Conservation (phyloP, 768 basidiomycete species). For the Russula virescens region DNA sequence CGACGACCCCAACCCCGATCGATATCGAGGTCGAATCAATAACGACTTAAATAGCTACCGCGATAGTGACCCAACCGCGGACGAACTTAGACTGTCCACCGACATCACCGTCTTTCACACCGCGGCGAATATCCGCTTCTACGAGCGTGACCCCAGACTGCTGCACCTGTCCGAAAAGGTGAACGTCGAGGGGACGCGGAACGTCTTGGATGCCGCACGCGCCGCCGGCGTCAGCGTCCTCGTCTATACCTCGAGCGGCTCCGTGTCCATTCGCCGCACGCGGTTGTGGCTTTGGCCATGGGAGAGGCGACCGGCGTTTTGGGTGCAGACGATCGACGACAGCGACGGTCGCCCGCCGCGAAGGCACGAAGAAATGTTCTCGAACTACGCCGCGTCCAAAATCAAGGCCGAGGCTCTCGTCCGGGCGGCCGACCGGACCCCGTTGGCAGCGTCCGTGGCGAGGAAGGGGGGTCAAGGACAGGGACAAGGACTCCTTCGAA, state of each 20-base stretch:
- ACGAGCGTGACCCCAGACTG: slow-evolving; percentile 51
- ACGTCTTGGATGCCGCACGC: slow-evolving; percentile 56
- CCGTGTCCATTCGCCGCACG: slow-evolving; percentile 50
- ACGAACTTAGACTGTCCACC: slow-evolving; percentile 26
- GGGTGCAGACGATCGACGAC: slow-evolving; percentile 61
- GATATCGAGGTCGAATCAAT: too few species aligned
- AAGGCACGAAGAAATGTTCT: slow-evolving; percentile 60
- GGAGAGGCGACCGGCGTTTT: slow-evolving; percentile 51
- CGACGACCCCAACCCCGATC: too few species aligned
- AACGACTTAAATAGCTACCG: neutral
- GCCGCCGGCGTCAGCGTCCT: slow-evolving; percentile 50
- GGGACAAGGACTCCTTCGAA: slow-evolving; percentile 38
- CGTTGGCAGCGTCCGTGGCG: slow-evolving; percentile 22
- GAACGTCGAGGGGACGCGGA: slow-evolving; percentile 62
- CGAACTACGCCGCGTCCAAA: slow-evolving; percentile 73
- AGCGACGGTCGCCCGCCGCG: slow-evolving; percentile 48
- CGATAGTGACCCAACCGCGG: slow-evolving; percentile 16
- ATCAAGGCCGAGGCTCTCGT: slow-evolving; percentile 48
- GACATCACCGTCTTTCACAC: slow-evolving; percentile 69
- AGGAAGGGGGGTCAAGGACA: slow-evolving; percentile 28
- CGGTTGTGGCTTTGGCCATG: slow-evolving; percentile 73
- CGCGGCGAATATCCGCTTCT: slow-evolving; percentile 74
- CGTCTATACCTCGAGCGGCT: slow-evolving; percentile 71
- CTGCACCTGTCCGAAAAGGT: slow-evolving; percentile 52
- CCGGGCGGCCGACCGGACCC: slow-evolving; percentile 37